These are phyloP conservation scores for Sarocladium oryzae DNA, from an alignment of 2,329 filamentous ascomycete genomes.

Conservation along the genomic window DNA sequence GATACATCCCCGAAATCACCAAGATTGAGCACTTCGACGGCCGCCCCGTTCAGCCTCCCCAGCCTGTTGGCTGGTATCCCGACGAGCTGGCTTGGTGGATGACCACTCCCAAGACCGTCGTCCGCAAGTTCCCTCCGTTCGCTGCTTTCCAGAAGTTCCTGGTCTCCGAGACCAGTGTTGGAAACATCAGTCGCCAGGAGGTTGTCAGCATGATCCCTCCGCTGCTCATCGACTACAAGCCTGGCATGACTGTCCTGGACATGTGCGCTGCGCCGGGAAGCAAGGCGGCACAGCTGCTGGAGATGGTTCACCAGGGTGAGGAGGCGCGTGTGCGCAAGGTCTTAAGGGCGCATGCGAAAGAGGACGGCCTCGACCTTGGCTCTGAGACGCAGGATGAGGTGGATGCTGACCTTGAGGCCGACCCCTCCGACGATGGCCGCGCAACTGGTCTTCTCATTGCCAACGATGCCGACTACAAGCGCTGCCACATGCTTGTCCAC, in stretches of 20 bases:
- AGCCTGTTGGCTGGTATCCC: constrained; percentile 84
- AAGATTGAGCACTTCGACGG: constrained; percentile 80
- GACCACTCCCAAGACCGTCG: constrained; percentile 94
- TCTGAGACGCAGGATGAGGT: constrained; percentile 40
- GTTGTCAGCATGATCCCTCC: constrained; percentile 99
- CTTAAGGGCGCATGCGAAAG: constrained; percentile 55
- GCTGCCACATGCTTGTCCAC: constrained; percentile 94
- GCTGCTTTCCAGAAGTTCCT: constrained; percentile 95
- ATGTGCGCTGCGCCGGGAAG: constrained; percentile 95
- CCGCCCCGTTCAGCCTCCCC: constrained; percentile 71
- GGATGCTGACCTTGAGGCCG: constrained; percentile 48
- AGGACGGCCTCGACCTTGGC: constrained; percentile 49
- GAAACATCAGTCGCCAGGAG: constrained; percentile 96
- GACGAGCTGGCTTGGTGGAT: constrained; percentile 95
- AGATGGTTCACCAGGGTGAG: constrained; percentile 89
- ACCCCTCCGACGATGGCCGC: constrained; percentile 70
- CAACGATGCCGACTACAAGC: constrained; percentile 95
- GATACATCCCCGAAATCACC: constrained; percentile 86
- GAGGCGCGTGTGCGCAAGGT: constrained; percentile 76
- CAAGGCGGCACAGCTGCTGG: constrained; percentile 91
- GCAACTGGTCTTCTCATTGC: constrained; percentile 89
- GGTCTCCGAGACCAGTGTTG: constrained; percentile 92
- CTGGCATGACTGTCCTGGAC: constrained; percentile 89
- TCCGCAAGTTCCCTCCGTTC: constrained; percentile 90
- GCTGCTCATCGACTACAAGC: constrained; percentile 81